Percentiles rank a stretch among this genome's conserved stretches.
phyloP scores from a whole-genome alignment of 2,329 filamentous ascomycete species.

The Fusarium staphyleae region DNA sequence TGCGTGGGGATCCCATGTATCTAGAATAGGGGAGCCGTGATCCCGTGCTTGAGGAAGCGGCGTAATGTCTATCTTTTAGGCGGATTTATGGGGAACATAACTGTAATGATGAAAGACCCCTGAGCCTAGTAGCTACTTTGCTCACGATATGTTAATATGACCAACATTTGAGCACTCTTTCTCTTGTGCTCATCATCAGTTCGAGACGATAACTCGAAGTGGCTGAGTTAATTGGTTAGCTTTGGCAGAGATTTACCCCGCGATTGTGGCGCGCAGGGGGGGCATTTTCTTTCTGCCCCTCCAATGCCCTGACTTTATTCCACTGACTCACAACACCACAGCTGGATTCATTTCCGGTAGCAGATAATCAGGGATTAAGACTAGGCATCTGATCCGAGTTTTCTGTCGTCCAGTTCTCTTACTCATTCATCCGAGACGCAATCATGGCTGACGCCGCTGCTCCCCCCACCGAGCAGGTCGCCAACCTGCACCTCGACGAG shows the following conservation, averaged over 20 bases:
- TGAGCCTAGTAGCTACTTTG: slow-evolving; percentile 32
- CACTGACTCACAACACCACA: slow-evolving; percentile 39
- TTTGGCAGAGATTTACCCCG: slow-evolving; percentile 41
- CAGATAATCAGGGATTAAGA: slow-evolving; percentile 25
- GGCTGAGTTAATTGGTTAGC: slow-evolving; percentile 27
- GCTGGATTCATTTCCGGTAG: slow-evolving; percentile 34
- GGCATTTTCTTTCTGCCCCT: slow-evolving; percentile 41
- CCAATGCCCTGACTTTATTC: slow-evolving; percentile 42
- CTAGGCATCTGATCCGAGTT: slow-evolving; percentile 21
- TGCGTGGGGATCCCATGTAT: slow-evolving; percentile 59
- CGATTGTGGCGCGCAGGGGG: slow-evolving; percentile 39
- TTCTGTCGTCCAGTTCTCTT: slow-evolving; percentile 2
- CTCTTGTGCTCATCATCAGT: neutral
- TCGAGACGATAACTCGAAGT: slow-evolving; percentile 1
- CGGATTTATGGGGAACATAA: slow-evolving; percentile 18
- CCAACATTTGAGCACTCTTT: slow-evolving; percentile 19
- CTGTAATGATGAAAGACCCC: slow-evolving; percentile 44
- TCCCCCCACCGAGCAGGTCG: slow-evolving; percentile 58
- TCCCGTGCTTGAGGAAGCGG: slow-evolving; percentile 1
- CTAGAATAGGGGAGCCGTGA: slow-evolving; percentile 51
- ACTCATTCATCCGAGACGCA: slow-evolving; percentile 30
- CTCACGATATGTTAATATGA: slow-evolving; percentile 46
- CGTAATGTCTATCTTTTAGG: slow-evolving; percentile 12
- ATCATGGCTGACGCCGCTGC: slow-evolving; percentile 46
- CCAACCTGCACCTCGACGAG: slow-evolving; percentile 86